These are phyloP conservation scores for Hortiboletus flavorubellus DNA, from an alignment of 768 basidiomycete genomes.

Conservation along the genomic window DNA sequence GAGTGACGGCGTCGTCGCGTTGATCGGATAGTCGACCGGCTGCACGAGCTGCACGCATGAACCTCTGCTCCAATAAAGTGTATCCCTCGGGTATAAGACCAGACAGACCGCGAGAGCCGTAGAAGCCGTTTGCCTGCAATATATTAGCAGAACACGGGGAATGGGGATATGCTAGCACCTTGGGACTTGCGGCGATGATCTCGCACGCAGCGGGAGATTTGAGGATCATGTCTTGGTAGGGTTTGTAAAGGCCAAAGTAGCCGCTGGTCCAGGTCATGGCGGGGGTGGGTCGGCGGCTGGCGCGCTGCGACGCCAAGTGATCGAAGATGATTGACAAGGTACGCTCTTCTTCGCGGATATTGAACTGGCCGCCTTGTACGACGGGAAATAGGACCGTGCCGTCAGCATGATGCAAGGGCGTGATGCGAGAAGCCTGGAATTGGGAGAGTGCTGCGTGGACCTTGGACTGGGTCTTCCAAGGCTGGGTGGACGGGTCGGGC, in stretches of 20 bases:
- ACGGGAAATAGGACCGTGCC: constrained; percentile 71
- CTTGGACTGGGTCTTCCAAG: constrained; percentile 63
- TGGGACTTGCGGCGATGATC: constrained; percentile 84
- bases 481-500: constrained; percentile 62
- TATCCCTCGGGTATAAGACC: constrained; percentile 95
- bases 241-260: constrained; percentile 85
- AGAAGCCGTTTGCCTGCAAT: constrained; percentile 91
- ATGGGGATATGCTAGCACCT: constrained; percentile 44
- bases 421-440: constrained; percentile 52
- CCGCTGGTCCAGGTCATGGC: constrained; percentile 86
- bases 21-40: constrained; percentile 40
- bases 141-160: neutral
- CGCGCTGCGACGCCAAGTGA: constrained; percentile 31
- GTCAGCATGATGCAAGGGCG: neutral
- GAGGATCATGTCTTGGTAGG: constrained; percentile 74
- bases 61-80: constrained; percentile 80
- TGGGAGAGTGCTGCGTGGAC: constrained; percentile 52
- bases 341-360: constrained; percentile 81
- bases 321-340: constrained; percentile 57
- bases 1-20: constrained; percentile 47
- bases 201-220: constrained; percentile 55
- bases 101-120: constrained; percentile 83
- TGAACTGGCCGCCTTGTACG: constrained; percentile 87
- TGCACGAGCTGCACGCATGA: constrained; percentile 62
- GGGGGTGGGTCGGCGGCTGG: constrained; percentile 30